A percentile compares a stretch with the other conserved stretches of the same genome.
Evolutionary conservation across 202 grass and related monocot genomes (phyloP).

Genomic region (Zizania palustris): DNA sequence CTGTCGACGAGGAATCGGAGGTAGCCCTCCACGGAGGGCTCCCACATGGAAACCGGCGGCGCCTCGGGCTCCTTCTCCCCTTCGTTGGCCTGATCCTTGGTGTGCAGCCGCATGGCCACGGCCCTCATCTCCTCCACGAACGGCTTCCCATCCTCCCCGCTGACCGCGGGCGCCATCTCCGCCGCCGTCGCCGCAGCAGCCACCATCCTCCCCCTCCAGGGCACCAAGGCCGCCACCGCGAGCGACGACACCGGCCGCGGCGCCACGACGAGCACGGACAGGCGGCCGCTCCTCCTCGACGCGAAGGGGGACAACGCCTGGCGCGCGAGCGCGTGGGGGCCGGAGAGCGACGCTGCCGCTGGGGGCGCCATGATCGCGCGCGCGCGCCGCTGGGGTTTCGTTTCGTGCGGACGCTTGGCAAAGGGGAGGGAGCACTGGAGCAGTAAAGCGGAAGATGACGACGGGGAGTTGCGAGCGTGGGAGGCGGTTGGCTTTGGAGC

Average conservation of each 20-base stretch:
- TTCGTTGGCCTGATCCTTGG: constrained; percentile 72
- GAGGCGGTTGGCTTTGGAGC: constrained; percentile 43
- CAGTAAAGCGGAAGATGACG: constrained; percentile 22
- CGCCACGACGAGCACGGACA: constrained; percentile 24
- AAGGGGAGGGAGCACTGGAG: constrained; percentile 7
- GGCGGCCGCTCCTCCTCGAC: constrained; percentile 21
- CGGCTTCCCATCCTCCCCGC: constrained; percentile 49
- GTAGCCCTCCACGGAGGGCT: constrained; percentile 63
- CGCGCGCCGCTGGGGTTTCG: background rate
- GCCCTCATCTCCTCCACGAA: constrained; percentile 90
- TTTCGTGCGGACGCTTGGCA: constrained; percentile 24
- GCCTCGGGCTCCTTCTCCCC: constrained; percentile 74
- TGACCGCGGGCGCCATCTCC: constrained; percentile 63
- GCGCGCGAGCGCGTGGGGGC: constrained; percentile 24
- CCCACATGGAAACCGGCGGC: constrained; percentile 63
- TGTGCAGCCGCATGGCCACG: constrained; percentile 82
- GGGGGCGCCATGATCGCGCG: constrained; percentile 64
- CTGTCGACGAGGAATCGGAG: constrained; percentile 86
- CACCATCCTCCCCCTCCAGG: constrained; percentile 26
- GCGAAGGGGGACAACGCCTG: background rate
- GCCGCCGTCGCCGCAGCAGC: constrained; percentile 55
- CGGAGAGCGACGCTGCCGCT: constrained; percentile 42
- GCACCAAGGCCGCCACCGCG: background rate
- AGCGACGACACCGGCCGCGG: constrained; percentile 13
- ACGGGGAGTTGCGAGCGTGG: background rate